Conservation (phyloP, 2,329 filamentous ascomycete genomes). For the Coniochaeta sp. region DNA sequence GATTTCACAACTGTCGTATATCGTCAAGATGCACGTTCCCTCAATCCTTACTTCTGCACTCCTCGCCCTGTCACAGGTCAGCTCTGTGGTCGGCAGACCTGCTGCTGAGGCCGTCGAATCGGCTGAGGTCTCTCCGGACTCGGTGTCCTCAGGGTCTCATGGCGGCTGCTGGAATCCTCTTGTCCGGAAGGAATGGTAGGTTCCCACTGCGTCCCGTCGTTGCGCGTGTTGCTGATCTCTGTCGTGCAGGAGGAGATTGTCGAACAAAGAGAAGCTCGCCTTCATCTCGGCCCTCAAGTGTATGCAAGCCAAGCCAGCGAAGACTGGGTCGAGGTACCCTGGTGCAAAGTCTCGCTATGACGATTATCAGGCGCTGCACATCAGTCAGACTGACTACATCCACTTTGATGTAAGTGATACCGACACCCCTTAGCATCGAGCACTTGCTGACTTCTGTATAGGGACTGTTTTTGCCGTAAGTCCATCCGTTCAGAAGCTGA, state of each 20-base stretch:
- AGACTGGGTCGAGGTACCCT: constrained; percentile 18
- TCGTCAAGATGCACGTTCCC: constrained; percentile 1
- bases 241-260: constrained; percentile 14
- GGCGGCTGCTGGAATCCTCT: not conserved
- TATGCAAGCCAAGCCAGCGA: constrained; percentile 22
- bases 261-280: constrained; percentile 20
- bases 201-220: not conserved
- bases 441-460: too few species aligned
- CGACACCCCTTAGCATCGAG: constrained; percentile 8
- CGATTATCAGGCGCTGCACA: constrained; percentile 36
- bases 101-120: not conserved
- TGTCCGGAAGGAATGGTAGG: not conserved
- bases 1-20: not conserved
- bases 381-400: constrained; percentile 29
- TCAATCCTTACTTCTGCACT: not conserved
- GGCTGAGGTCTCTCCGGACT: not conserved
- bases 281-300: constrained; percentile 34
- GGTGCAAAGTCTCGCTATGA: constrained; percentile 35
- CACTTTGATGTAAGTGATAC: constrained; percentile 18
- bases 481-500: not conserved
- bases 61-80: not conserved
- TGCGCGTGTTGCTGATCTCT: not conserved
- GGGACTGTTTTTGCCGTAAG: constrained; percentile 7
- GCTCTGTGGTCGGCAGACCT: not conserved
- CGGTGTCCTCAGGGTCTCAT: not conserved